phyloP scores from a whole-genome alignment of 108 stramenopile species.

The Craspedostauros australis region DNA sequence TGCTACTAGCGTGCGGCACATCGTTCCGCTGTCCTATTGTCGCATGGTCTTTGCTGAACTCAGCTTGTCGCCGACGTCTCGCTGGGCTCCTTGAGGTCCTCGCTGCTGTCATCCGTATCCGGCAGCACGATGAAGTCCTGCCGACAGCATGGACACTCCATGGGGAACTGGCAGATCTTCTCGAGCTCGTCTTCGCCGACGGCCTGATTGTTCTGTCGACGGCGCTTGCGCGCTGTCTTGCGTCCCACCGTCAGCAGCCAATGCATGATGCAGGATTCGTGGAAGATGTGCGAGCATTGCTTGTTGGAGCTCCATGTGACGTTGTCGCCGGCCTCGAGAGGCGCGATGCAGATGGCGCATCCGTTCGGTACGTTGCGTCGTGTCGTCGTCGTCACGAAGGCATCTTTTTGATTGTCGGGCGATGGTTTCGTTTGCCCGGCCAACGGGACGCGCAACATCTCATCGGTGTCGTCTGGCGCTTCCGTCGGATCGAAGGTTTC shows the following conservation, averaged over 20 bases:
- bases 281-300: slow-evolving; percentile 54
- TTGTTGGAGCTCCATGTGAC: slow-evolving; percentile 55
- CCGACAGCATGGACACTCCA: slow-evolving; percentile 60
- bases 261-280: slow-evolving; percentile 53
- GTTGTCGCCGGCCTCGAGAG: slow-evolving; percentile 33
- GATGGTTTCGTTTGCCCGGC: slow-evolving; percentile 11
- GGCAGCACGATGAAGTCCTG: no score
- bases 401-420: not conserved
- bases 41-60: no score
- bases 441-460: slow-evolving; percentile 15
- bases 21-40: no score
- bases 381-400: not conserved
- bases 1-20: no score
- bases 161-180: slow-evolving; percentile 27
- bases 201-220: slow-evolving; percentile 15
- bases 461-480: not conserved
- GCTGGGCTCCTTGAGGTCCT: no score
- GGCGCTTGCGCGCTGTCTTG: slow-evolving; percentile 17
- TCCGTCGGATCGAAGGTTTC: not conserved
- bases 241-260: slow-evolving; percentile 55
- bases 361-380: slow-evolving; percentile 42
- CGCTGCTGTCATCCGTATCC: no score
- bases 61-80: no score
- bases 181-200: slow-evolving; percentile 23
- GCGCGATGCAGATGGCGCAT: slow-evolving; percentile 53